Percentiles rank a stretch among this genome's conserved stretches.
These are phyloP conservation scores for Diplodia scrobiculata DNA, from an alignment of 2,329 filamentous ascomycete species.

Conservation along the genomic window DNA sequence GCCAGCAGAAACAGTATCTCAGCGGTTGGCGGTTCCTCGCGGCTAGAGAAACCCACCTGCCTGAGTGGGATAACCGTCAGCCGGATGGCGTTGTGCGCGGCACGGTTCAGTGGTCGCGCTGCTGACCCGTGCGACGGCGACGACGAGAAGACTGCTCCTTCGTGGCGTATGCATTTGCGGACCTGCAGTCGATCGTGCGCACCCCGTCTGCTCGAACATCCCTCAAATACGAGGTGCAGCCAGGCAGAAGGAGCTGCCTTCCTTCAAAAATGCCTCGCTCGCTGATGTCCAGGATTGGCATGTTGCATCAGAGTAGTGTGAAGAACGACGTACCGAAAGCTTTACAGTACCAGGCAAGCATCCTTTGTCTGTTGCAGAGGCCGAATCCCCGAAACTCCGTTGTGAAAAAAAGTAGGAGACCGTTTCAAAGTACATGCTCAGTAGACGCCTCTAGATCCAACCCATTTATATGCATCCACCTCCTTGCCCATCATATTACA, in stretches of 20 bases:
- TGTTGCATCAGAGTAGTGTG: neutral
- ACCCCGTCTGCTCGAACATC: neutral
- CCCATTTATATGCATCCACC: conserved; percentile 14
- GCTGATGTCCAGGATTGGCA: neutral
- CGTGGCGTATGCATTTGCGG: neutral
- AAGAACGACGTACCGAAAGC: conserved; percentile 7
- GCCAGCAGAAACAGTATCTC: neutral
- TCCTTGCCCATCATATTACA: conserved; percentile 15
- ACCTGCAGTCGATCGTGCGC: neutral
- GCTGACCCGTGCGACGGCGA: neutral
- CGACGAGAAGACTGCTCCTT: neutral
- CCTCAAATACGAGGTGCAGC: neutral
- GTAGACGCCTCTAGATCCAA: conserved; percentile 24
- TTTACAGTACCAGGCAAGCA: neutral
- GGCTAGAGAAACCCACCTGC: neutral
- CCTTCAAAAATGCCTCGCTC: neutral
- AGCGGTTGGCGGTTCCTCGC: neutral
- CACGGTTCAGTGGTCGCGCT: neutral
- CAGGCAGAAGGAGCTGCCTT: neutral
- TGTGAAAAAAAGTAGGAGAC: neutral
- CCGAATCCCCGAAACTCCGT: neutral
- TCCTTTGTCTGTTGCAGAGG: neutral
- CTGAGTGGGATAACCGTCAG: neutral
- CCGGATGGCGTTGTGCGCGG: neutral
- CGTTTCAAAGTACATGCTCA: conserved; percentile 19